These are phyloP conservation scores for Ophiocordyceps robertsii DNA, from an alignment of 2,329 filamentous ascomycete genomes.

Conservation along the genomic window DNA sequence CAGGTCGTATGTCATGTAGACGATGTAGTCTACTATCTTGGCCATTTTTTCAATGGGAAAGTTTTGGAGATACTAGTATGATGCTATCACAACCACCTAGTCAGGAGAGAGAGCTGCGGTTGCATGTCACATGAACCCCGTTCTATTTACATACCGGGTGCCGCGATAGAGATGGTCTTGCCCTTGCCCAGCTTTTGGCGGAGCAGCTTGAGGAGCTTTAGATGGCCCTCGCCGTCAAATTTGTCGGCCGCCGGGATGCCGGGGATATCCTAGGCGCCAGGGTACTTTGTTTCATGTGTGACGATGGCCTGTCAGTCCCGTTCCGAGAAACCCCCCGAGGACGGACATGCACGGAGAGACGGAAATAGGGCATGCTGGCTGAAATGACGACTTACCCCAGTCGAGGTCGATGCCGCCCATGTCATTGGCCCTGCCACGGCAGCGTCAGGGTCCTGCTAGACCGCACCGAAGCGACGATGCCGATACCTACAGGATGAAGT, in stretches of 20 bases:
- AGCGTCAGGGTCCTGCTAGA: no score
- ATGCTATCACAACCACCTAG: conserved; percentile 4
- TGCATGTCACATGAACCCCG: no score
- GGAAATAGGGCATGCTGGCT: no score
- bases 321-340: no score
- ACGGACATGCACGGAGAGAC: no score
- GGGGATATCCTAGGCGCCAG: conserved; percentile 9
- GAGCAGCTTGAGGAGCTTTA: conserved; percentile 4
- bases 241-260: conserved; percentile 13
- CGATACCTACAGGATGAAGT: conserved; percentile 11
- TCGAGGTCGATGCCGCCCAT: conserved; percentile 27
- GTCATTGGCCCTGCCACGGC: conserved; percentile 14
- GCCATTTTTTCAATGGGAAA: conserved; percentile 16
- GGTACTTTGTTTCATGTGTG: no score
- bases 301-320: no score
- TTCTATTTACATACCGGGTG: conserved; percentile 6
- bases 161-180: conserved; percentile 17
- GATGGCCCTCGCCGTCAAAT: conserved; percentile 5
- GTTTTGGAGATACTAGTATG: conserved; percentile 19
- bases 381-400: conserved; percentile 2
- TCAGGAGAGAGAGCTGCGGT: no score
- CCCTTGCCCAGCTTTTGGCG: conserved; percentile 1
- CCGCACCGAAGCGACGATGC: no score
- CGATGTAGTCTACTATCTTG: conserved; percentile 16
- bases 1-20: conserved; percentile 22